A percentile compares a stretch with the other conserved stretches of the same genome.
Conservation (phyloP, 345 rosid species). For the Pugionium dolabratum region DNA sequence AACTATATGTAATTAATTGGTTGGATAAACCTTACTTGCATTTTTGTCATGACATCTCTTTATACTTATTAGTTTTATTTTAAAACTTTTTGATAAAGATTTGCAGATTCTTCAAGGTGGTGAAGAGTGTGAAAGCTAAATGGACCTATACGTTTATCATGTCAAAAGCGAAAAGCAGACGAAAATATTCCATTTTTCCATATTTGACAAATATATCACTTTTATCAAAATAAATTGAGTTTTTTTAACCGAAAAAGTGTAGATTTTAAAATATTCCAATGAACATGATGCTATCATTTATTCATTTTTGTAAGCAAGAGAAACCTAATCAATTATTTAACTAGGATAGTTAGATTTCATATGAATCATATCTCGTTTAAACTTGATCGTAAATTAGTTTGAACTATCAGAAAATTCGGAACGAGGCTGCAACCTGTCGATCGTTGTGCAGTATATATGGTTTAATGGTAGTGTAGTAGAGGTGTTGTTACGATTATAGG, state of each 20-base stretch:
- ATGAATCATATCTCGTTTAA: no score
- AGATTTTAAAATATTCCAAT: slow-evolving; percentile 1
- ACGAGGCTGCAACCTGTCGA: no score
- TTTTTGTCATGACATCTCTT: no score
- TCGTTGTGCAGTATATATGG: no score
- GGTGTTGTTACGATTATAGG: no score
- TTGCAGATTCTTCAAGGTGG: background rate
- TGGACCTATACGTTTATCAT: background rate
- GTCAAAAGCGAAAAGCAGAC: slow-evolving; percentile 8
- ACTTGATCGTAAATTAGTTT: no score
- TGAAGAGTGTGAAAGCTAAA: background rate
- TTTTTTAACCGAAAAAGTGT: background rate
- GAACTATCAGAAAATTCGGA: no score
- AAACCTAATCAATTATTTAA: slow-evolving; percentile 7
- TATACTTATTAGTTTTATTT: no score
- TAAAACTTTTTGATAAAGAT: no score
- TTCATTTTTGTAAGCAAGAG: background rate
- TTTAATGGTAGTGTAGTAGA: no score
- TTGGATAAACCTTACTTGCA: no score
- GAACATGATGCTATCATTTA: slow-evolving; percentile 27
- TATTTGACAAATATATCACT: slow-evolving; percentile 33
- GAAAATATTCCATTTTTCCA: slow-evolving; percentile 31
- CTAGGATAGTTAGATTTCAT: background rate
- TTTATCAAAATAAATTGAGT: slow-evolving; percentile 8
- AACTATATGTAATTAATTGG: no score